These are phyloP conservation scores for Aspergillus sp. DNA, from an alignment of 2,329 filamentous ascomycete species.

Conservation along the genomic window DNA sequence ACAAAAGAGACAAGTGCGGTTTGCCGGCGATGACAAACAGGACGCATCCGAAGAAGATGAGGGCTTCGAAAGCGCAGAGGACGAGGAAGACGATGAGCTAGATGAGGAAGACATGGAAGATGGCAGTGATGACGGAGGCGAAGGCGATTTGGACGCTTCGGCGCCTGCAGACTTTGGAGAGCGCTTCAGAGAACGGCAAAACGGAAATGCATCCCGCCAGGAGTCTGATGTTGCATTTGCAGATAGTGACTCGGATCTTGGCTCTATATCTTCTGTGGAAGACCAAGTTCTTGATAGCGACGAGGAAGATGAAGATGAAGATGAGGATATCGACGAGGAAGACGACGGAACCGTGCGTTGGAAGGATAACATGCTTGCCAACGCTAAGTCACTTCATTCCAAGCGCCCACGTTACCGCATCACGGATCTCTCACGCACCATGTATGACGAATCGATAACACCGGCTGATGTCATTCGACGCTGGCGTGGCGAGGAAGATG, in stretches of 20 bases:
- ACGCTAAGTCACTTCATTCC: constrained; percentile 69
- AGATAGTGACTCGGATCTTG: constrained; percentile 94
- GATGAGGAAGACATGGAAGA: constrained; percentile 45
- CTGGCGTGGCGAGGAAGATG: constrained; percentile 74
- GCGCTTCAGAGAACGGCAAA: constrained; percentile 46
- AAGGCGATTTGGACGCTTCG: constrained; percentile 38
- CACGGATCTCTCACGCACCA: constrained; percentile 77
- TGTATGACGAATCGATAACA: constrained; percentile 81
- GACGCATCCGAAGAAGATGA: constrained; percentile 60
- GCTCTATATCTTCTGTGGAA: constrained; percentile 71
- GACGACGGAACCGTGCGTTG: constrained; percentile 73
- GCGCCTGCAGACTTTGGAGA: constrained; percentile 46
- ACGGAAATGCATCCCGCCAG: constrained; percentile 55
- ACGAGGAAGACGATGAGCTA: constrained; percentile 54
- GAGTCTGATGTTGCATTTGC: constrained; percentile 83
- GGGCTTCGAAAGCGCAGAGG: constrained; percentile 51
- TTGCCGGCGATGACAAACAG: constrained; percentile 52
- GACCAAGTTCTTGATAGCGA: constrained; percentile 56
- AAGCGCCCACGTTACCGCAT: constrained; percentile 73
- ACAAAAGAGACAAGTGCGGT: constrained; percentile 51
- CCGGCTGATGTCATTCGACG: constrained; percentile 72
- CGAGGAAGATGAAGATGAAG: constrained; percentile 48
- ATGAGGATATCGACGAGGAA: constrained; percentile 40
- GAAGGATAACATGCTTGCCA: constrained; percentile 83
- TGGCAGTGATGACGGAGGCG: constrained; percentile 37